Base-by-base conservation (phyloP, 352 stramenopile genomes). In the Pythium chondricola region DNA sequence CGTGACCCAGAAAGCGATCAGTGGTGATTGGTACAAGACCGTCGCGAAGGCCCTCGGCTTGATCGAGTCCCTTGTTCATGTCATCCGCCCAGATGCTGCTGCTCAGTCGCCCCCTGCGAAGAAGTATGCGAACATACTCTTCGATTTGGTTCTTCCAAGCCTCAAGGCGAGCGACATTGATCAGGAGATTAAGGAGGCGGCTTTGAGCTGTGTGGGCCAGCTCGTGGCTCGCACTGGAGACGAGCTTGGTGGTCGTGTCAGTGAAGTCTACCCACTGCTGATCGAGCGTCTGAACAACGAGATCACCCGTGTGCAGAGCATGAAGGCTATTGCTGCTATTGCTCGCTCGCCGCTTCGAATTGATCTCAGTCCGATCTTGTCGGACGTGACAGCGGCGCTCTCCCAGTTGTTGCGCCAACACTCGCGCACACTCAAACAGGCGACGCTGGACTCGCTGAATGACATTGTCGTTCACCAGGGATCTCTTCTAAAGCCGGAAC, bases 21-120 rank as follows among this genome's bases (percentile, higher is more conserved):
- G 88, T 42, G 95, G 97, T 42, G 95, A 99, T 45, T 99, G 97
- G 95, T 99, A 99, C 78, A 99, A 99, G 77, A 95, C 97, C 5
- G 97, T 98, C 25, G 85, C 94, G 18, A 97, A 98, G 63, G 83
- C 93, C 3, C 65, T 99, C 44, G 74, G 85, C 27, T 61, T 98
- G n/a, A 88, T 98, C 40, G 79, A 93, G 39, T 90, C 84, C 24
- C 69, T 98, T 46, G 92, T 96, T 21, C 55, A 52, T 22, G 79
- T 97, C 14, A 75, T 98, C 32, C 74, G 79, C 13, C 71, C 68
- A 1, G 52, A 67, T 17, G 31, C 29, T 14, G 42, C 26, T 11
- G 37, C 36, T 17, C 56, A 70, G 9, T 53, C 65, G n/a, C 45
- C 63, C 20, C 39, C 50, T 36, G 67, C 72, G 27, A 75, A 78